Percentiles rank a stretch among this genome's conserved stretches.
Conservation (phyloP, 352 stramenopile species). For the Phytophthora agathidicida region DNA sequence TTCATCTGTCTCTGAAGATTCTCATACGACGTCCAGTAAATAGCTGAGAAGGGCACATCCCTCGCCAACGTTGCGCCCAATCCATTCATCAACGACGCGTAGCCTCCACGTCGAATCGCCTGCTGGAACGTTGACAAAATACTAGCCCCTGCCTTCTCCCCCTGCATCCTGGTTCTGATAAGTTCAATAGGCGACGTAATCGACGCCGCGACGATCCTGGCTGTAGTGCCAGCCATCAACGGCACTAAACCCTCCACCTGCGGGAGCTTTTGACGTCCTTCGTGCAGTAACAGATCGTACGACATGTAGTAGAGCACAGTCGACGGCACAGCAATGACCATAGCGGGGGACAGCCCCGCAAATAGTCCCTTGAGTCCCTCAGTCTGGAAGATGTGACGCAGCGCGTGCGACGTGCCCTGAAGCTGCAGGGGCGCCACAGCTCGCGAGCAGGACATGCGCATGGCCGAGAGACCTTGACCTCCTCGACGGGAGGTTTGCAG, state of each 20-base stretch:
- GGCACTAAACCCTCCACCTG: constrained; percentile 52
- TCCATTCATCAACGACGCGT: constrained; percentile 84
- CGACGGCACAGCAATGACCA: constrained; percentile 94
- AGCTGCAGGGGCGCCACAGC: constrained; percentile 42
- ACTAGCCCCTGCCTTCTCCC: constrained; percentile 29
- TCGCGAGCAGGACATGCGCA: constrained; percentile 56
- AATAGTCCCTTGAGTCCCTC: constrained; percentile 87
- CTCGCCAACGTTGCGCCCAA: constrained; percentile 91
- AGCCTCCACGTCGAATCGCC: constrained; percentile 71
- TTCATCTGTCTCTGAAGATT: constrained; percentile 50
- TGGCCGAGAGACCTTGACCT: constrained; percentile 28
- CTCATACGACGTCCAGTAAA: constrained; percentile 96
- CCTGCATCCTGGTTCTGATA: constrained; percentile 88
- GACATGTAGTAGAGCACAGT: constrained; percentile 96
- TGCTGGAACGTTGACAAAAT: constrained; percentile 57
- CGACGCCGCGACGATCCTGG: constrained; percentile 75
- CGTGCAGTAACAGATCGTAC: constrained; percentile 89
- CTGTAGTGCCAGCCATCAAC: constrained; percentile 67
- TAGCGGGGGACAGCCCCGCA: constrained; percentile 87
- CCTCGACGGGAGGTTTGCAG: constrained; percentile 31
- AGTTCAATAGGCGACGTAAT: constrained; percentile 90
- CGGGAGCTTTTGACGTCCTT: constrained; percentile 44
- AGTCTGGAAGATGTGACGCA: constrained; percentile 81
- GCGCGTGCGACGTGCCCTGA: constrained; percentile 61
- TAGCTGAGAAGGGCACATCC: constrained; percentile 95